Percentiles rank a stretch among this genome's conserved stretches.
Evolutionary conservation across 164 flowering plant species (phyloP).

Genomic region (Stephania japonica): DNA sequence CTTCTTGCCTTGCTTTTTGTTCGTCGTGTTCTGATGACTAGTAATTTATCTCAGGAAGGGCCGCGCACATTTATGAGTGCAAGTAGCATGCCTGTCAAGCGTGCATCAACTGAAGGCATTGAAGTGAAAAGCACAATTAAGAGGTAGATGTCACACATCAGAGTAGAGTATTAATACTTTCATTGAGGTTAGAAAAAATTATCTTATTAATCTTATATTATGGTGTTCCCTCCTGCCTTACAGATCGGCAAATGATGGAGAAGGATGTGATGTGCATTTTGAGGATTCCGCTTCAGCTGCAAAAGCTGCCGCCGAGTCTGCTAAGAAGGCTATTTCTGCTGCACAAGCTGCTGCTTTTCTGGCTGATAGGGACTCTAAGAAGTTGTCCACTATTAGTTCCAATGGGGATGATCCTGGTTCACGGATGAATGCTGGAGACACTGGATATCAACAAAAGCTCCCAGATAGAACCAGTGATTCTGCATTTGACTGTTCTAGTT

Average conservation of each 20-base stretch:
- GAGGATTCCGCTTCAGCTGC: constrained; percentile 72
- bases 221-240: not conserved
- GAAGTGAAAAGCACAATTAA: constrained; percentile 26
- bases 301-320: constrained; percentile 76
- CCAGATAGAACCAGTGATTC: constrained; percentile 21
- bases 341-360: constrained; percentile 80
- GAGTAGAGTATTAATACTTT: not conserved
- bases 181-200: not conserved
- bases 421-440: not conserved
- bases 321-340: constrained; percentile 77
- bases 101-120: constrained; percentile 19
- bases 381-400: not conserved
- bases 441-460: constrained; percentile 14
- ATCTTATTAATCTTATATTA: not conserved
- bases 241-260: constrained; percentile 23
- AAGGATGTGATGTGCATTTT: constrained; percentile 24
- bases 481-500: constrained; percentile 21
- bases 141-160: constrained; percentile 26
- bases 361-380: constrained; percentile 37
- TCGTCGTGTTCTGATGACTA: not conserved
- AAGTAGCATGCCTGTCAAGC: constrained; percentile 56
- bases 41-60: constrained; percentile 50
- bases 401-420: constrained; percentile 7
- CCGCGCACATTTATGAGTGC: constrained; percentile 72
- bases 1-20: constrained; percentile 8